These are phyloP conservation scores for Fusarium cyanostomum DNA, from an alignment of 2,329 filamentous ascomycete genomes.

Conservation along the genomic window DNA sequence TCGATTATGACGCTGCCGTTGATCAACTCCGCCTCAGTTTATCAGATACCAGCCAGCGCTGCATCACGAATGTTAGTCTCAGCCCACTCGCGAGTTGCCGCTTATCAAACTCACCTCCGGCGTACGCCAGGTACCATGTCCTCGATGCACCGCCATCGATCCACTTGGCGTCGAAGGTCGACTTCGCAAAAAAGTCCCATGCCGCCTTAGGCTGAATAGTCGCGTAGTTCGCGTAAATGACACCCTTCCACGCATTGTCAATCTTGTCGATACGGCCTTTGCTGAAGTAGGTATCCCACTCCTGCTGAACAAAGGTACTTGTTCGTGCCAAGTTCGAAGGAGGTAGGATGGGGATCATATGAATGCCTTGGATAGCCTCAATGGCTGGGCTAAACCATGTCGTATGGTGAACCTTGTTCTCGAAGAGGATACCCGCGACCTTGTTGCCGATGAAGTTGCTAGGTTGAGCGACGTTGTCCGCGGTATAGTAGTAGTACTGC, in stretches of 20 bases:
- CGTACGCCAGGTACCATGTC: constrained; percentile 86
- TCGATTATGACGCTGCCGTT: neutral
- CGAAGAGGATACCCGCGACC: constrained; percentile 77
- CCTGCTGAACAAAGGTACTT: constrained; percentile 76
- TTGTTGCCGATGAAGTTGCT: constrained; percentile 83
- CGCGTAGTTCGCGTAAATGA: constrained; percentile 84
- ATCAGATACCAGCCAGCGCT: constrained; percentile 38
- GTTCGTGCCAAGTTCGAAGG: constrained; percentile 73
- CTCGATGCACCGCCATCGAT: constrained; percentile 84
- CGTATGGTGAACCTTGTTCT: constrained; percentile 94
- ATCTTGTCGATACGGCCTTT: constrained; percentile 71
- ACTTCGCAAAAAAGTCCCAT: constrained; percentile 78
- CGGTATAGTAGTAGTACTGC: constrained; percentile 83
- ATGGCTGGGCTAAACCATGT: constrained; percentile 84
- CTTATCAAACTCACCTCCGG: constrained; percentile 70
- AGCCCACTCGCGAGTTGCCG: neutral
- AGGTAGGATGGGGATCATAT: constrained; percentile 82
- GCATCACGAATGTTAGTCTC: constrained; percentile 22
- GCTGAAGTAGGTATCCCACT: constrained; percentile 84
- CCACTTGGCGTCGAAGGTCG: constrained; percentile 72
- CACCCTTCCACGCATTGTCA: constrained; percentile 83
- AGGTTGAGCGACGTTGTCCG: constrained; percentile 75
- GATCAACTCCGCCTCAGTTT: neutral
- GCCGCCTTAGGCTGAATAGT: constrained; percentile 75
- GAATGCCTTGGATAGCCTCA: constrained; percentile 80